Percentiles rank a stretch among this genome's conserved stretches.
Conservation (phyloP, 2,329 filamentous ascomycete genomes). For the Fusarium bactridioides region DNA sequence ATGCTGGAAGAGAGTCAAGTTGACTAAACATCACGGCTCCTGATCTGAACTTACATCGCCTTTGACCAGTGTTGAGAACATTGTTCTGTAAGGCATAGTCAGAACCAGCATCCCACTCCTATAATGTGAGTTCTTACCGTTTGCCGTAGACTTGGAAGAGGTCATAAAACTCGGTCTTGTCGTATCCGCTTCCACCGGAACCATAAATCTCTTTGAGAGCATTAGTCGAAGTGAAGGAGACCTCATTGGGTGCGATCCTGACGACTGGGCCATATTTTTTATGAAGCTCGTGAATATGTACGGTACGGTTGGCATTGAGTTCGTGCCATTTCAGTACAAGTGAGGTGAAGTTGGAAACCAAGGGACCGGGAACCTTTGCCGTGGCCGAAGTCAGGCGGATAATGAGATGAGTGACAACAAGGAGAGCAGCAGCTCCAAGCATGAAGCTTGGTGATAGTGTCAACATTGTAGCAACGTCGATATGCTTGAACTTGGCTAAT, state of each 20-base stretch:
- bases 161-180: constrained; percentile 71
- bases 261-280: constrained; percentile 64
- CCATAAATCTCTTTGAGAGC: constrained; percentile 71
- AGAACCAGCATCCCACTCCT: neutral
- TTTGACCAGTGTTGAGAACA: constrained; percentile 67
- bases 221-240: constrained; percentile 63
- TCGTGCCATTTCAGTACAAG: constrained; percentile 64
- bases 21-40: neutral
- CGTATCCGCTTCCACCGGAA: constrained; percentile 67
- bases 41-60: constrained; percentile 52
- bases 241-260: constrained; percentile 65
- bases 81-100: constrained; percentile 53
- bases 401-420: constrained; percentile 41
- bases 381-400: constrained; percentile 46
- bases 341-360: constrained; percentile 58
- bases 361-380: constrained; percentile 57
- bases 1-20: constrained; percentile 55
- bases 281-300: constrained; percentile 65
- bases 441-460: constrained; percentile 43
- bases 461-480: constrained; percentile 30
- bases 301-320: constrained; percentile 59
- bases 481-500: neutral
- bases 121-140: constrained; percentile 50
- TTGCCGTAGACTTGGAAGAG: constrained; percentile 66
- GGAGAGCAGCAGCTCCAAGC: constrained; percentile 27